These are phyloP conservation scores for Pistacia integerrima DNA, from an alignment of 345 rosid species.

Conservation along the genomic window DNA sequence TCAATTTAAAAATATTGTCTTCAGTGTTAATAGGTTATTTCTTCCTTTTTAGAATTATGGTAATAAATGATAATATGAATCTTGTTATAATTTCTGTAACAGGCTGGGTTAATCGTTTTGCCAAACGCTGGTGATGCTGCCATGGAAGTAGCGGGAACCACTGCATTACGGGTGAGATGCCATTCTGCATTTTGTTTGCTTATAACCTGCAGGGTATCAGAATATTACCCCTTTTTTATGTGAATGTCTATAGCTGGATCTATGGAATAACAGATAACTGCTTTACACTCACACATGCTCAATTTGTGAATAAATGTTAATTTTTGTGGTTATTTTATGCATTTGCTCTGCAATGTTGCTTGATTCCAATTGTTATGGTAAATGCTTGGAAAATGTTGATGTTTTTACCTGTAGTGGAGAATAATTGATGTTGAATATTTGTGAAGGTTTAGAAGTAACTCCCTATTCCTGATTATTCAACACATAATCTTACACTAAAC, in stretches of 20 bases:
- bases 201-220: not conserved
- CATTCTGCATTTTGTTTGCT: constrained; percentile 2
- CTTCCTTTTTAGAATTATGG: not conserved
- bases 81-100: constrained; percentile 27
- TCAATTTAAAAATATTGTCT: not conserved
- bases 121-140: constrained; percentile 92
- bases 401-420: not conserved
- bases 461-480: too few relatives aligned
- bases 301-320: not conserved
- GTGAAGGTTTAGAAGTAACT: not conserved
- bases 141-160: constrained; percentile 80
- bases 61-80: constrained; percentile 8
- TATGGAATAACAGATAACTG: not conserved
- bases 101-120: constrained; percentile 99
- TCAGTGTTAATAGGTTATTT: not conserved
- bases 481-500: too few relatives aligned
- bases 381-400: not conserved
- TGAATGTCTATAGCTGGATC: not conserved
- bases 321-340: not conserved
- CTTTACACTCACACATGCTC: not conserved
- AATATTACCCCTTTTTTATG: not conserved
- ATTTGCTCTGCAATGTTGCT: not conserved
- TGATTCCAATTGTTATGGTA: not conserved
- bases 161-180: constrained; percentile 73
- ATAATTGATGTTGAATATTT: not conserved